These are phyloP conservation scores for Otatea glauca DNA, from an alignment of 176 grass and related monocot species.

Conservation along the genomic window DNA sequence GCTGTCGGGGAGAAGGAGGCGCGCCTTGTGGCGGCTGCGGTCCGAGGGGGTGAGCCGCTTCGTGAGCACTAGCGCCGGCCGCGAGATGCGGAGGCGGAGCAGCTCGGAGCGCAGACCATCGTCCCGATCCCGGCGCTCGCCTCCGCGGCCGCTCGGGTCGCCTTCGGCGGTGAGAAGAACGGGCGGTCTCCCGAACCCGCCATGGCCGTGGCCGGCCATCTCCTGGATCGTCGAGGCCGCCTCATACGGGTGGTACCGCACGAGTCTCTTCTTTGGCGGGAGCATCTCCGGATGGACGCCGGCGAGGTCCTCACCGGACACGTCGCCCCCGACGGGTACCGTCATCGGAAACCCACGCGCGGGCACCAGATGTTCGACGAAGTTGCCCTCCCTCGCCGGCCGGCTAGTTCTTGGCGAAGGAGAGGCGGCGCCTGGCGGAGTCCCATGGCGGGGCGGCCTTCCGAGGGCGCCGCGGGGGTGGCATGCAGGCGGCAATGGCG, in stretches of 20 bases:
- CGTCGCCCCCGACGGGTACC: background rate
- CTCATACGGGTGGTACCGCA: constrained; percentile 39
- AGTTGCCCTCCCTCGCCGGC: background rate
- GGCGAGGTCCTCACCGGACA: background rate
- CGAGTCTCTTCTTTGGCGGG: constrained; percentile 46
- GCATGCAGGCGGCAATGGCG: constrained; percentile 30
- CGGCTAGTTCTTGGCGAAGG: background rate
- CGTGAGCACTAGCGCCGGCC: constrained; percentile 37
- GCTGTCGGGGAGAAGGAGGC: constrained; percentile 46
- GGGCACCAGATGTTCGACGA: constrained; percentile 27
- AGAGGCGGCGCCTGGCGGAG: background rate
- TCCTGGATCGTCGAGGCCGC: constrained; percentile 36
- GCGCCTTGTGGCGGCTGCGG: constrained; percentile 16
- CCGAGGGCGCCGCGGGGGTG: background rate
- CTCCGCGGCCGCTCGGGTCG: background rate
- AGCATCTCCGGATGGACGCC: constrained; percentile 46
- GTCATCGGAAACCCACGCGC: no score
- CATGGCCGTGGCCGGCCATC: background rate
- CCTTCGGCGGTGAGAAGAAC: background rate
- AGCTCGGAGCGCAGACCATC: constrained; percentile 45
- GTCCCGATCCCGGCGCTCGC: background rate
- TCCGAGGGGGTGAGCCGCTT: constrained; percentile 46
- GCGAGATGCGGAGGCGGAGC: constrained; percentile 32
- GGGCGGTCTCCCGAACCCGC: background rate
- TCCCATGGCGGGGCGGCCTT: background rate